Conservation (phyloP, 805 yeast species). For the Pichia paraexigua region DNA sequence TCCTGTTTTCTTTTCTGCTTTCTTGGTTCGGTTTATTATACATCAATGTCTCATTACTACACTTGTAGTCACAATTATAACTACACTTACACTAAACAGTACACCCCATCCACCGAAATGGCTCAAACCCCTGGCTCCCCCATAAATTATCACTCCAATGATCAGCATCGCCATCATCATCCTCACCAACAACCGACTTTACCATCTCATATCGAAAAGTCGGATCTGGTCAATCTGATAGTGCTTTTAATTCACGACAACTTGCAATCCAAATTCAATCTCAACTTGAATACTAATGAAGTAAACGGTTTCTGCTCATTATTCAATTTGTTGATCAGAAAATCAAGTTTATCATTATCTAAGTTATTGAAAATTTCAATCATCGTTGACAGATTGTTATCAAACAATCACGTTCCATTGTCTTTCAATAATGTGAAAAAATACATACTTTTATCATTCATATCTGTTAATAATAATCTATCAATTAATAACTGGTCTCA, state of each 20-base stretch:
- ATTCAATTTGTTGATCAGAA: not conserved
- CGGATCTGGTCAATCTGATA: slow-evolving; percentile 4
- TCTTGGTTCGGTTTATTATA: not conserved
- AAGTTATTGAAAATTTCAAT: not conserved
- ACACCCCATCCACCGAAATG: not conserved
- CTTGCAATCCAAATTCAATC: slow-evolving; percentile 1
- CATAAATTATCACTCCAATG: not conserved
- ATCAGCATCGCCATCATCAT: not conserved
- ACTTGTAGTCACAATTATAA: not conserved
- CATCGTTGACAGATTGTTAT: not conserved
- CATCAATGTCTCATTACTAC: not conserved
- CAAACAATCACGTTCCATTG: not conserved
- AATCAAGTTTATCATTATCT: not conserved
- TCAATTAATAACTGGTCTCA: not conserved
- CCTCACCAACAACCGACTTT: not conserved
- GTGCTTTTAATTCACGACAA: slow-evolving; percentile 2
- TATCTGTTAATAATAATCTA: not conserved
- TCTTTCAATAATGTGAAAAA: not conserved
- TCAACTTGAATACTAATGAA: not conserved
- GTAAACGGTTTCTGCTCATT: not conserved
- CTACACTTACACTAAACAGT: not conserved
- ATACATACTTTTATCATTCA: not conserved
- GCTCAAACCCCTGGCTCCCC: not conserved
- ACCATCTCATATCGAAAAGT: not conserved
- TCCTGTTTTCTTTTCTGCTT: not conserved